A percentile compares a stretch with the other conserved stretches of the same genome.
Conservation (phyloP, 352 stramenopile species). For the Globisporangium paroecandrum region DNA sequence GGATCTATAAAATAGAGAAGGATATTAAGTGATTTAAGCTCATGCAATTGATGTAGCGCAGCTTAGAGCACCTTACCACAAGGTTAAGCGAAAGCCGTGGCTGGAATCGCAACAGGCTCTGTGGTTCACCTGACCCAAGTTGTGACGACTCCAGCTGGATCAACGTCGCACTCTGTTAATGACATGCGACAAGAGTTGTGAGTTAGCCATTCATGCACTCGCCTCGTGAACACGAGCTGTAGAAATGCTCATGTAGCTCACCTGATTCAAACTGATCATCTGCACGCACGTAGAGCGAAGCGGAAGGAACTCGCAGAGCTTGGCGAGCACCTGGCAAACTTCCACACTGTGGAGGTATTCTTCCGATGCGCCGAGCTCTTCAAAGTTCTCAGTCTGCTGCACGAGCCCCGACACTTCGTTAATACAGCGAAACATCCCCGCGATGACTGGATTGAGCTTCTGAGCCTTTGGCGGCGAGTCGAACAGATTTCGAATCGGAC, state of each 20-base stretch:
- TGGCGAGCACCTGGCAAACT: slow-evolving; percentile 57
- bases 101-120: slow-evolving; percentile 52
- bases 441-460: slow-evolving; percentile 44
- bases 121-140: slow-evolving; percentile 44
- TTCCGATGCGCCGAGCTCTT: slow-evolving; percentile 47
- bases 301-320: slow-evolving; percentile 43
- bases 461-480: slow-evolving; percentile 32
- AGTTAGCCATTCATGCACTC: background rate
- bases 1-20: slow-evolving; percentile 30
- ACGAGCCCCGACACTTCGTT: slow-evolving; percentile 40
- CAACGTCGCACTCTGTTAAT: slow-evolving; percentile 47
- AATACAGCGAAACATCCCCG: slow-evolving; percentile 56
- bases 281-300: slow-evolving; percentile 51
- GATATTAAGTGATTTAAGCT: background rate
- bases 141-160: slow-evolving; percentile 67
- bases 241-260: slow-evolving; percentile 13
- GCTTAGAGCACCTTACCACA: slow-evolving; percentile 38
- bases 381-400: slow-evolving; percentile 37
- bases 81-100: slow-evolving; percentile 65
- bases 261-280: slow-evolving; percentile 73
- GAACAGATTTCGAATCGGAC: slow-evolving; percentile 43
- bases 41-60: background rate
- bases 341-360: slow-evolving; percentile 67
- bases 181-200: background rate
- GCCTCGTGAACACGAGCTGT: background rate